A percentile compares a stretch with the other conserved stretches of the same genome.
Evolutionary conservation across 169 alveolate genomes (phyloP).

Genomic region (Plasmodium gaboni): DNA sequence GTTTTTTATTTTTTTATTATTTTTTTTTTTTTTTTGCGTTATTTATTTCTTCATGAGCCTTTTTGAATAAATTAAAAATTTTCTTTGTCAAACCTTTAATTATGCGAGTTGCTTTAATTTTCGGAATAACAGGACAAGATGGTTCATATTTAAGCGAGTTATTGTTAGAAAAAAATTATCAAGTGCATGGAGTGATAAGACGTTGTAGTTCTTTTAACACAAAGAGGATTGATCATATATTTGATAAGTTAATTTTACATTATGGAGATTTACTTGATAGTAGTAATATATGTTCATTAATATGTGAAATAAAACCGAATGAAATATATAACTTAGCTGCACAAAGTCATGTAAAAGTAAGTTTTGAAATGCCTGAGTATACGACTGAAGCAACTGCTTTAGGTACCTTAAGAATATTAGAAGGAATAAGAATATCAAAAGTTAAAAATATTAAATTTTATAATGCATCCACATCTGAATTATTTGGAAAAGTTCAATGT

Average conservation of each 20-base stretch:
- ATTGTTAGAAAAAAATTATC: slow-evolving; percentile 85
- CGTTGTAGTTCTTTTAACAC: slow-evolving; percentile 86
- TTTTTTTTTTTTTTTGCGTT: too few relatives aligned
- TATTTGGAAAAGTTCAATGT: slow-evolving; percentile 80
- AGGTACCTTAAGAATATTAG: slow-evolving; percentile 85
- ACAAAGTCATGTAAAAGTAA: slow-evolving; percentile 88
- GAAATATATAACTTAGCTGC: slow-evolving; percentile 90
- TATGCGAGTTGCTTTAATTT: slow-evolving; percentile 81
- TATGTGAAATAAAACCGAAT: slow-evolving; percentile 78
- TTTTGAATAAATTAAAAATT: too few relatives aligned
- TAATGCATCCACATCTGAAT: slow-evolving; percentile 88
- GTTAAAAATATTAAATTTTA: slow-evolving; percentile 71
- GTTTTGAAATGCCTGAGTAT: slow-evolving; percentile 88
- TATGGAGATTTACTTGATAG: slow-evolving; percentile 89
- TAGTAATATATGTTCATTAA: slow-evolving; percentile 73
- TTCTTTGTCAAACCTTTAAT: too few relatives aligned
- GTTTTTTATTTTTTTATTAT: too few relatives aligned
- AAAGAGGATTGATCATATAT: slow-evolving; percentile 81
- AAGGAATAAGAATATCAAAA: slow-evolving; percentile 81
- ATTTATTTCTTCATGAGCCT: too few relatives aligned
- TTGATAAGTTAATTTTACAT: slow-evolving; percentile 84
- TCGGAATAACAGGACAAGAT: slow-evolving; percentile 92
- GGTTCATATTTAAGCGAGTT: slow-evolving; percentile 90
- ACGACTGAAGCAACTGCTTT: slow-evolving; percentile 86
- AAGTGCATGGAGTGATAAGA: slow-evolving; percentile 87